These are phyloP conservation scores for Phaeotremella skinneri DNA, from an alignment of 768 basidiomycete species.

Conservation along the genomic window DNA sequence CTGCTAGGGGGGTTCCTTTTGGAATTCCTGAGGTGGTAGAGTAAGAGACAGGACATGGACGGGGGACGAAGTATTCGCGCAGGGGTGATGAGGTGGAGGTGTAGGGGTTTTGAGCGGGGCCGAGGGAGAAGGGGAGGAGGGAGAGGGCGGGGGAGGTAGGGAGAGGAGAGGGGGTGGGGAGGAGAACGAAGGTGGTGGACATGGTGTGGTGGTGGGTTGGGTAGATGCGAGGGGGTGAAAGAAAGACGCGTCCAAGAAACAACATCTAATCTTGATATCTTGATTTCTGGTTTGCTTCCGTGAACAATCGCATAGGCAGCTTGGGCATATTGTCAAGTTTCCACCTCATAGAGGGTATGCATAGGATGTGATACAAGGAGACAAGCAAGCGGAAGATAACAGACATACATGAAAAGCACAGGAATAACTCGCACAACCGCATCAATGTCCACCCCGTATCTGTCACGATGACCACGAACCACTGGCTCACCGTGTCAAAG, in stretches of 20 bases:
- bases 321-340: no score
- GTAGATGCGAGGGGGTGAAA: not conserved
- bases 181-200: slow-evolving; percentile 15
- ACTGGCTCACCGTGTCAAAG: slow-evolving; percentile 40
- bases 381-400: not conserved
- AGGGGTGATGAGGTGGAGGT: slow-evolving; percentile 15
- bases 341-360: no score
- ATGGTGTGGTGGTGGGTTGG: not conserved
- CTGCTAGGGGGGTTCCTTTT: slow-evolving; percentile 27
- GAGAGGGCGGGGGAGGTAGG: slow-evolving; percentile 21
- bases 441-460: slow-evolving; percentile 48
- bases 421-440: not conserved
- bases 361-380: slow-evolving; percentile 2
- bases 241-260: not conserved
- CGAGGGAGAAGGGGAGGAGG: slow-evolving; percentile 43
- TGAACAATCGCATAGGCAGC: not conserved
- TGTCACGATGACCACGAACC: slow-evolving; percentile 44
- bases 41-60: slow-evolving; percentile 15
- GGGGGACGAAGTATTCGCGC: slow-evolving; percentile 32
- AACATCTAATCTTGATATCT: no score
- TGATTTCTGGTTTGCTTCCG: not conserved
- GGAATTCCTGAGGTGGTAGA: slow-evolving; percentile 13
- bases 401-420: not conserved
- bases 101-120: slow-evolving; percentile 23
- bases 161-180: slow-evolving; percentile 4